Evolutionary conservation across 2,329 filamentous ascomycete species (phyloP), one percentile per base, ranked within the genome.

Genomic region (Fusarium anthophilum): DNA sequence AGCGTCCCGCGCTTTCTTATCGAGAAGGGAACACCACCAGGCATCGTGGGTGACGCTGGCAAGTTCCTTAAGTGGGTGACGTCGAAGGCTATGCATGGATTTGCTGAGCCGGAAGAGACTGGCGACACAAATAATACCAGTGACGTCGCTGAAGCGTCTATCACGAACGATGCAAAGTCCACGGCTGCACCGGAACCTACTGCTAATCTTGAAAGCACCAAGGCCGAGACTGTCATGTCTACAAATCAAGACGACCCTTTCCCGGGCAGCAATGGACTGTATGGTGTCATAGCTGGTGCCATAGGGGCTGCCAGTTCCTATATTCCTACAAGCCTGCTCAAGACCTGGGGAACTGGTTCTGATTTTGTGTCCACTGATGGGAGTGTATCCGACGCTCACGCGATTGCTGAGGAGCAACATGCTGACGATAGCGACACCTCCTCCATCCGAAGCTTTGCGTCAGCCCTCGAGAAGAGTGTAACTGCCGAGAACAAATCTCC

Each of bases 1-100:
- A 96, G 91, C 67, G 95, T 98, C 24, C 95, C 95, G 3, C 89
- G 93, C 20, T 97, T 96, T 83, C 91, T 98, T 88, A 94, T 97
- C n/a, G 95, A 97, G 78, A 91, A 94, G 79, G 94, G 93, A 37
- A 97, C 95, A 0, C 95, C 95, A 1, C 90, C 88, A 17, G 93
- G 93, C 41, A 96, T 98, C 76, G 88, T 94, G 32, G 87, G 87
- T 47, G 95, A 97, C 80, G 93, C 94, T 0, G 88, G 88, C 60
- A 96, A 95, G 81, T 97, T 97, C 75, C 81, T 96, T 20, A 89
- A 94, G 65, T 97, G 95, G 95, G 78, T 89, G 37, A 84, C 84
- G 13, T 80, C 84, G 9, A 85, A 84, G 68, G 80, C 80, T 15
- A 74, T 80, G 20, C 79, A 83, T 9, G 82, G 82, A 11, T 81